phyloP scores from a whole-genome alignment of 179 eudicot species.

The Heliamphora pulchella region DNA sequence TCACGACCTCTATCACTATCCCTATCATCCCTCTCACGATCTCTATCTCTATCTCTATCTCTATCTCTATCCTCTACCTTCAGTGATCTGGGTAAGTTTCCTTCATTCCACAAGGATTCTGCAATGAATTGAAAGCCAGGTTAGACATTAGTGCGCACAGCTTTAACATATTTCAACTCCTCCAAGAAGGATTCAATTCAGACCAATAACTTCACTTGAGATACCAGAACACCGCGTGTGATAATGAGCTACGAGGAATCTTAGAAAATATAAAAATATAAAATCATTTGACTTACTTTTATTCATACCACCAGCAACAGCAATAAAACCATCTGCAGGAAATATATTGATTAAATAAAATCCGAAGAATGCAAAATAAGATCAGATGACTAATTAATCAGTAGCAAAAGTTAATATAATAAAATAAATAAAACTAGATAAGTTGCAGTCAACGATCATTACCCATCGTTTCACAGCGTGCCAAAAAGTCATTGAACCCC shows the following conservation, averaged over 20 bases:
- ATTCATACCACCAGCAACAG: constrained; percentile 54
- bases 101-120: constrained; percentile 57
- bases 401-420: not conserved
- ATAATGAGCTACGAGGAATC: constrained; percentile 5
- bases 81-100: constrained; percentile 36
- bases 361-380: not conserved
- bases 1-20: constrained; percentile 42
- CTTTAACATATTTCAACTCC: not conserved
- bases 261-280: not conserved
- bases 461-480: constrained; percentile 70
- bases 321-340: constrained; percentile 65
- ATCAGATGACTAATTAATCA: not conserved
- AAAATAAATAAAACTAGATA: constrained; percentile 3
- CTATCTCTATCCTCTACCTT: constrained; percentile 56
- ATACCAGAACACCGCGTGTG: not conserved
- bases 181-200: not conserved
- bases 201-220: not conserved
- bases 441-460: constrained; percentile 14
- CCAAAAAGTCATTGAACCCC: constrained; percentile 65
- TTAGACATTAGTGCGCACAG: not conserved
- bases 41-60: constrained; percentile 42
- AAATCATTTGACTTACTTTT: constrained; percentile 39
- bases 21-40: constrained; percentile 36
- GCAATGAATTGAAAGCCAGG: constrained; percentile 20
- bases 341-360: constrained; percentile 12